Conservation (phyloP, 1,139 yeast genomes). For the Debaryomyces fabryi region DNA sequence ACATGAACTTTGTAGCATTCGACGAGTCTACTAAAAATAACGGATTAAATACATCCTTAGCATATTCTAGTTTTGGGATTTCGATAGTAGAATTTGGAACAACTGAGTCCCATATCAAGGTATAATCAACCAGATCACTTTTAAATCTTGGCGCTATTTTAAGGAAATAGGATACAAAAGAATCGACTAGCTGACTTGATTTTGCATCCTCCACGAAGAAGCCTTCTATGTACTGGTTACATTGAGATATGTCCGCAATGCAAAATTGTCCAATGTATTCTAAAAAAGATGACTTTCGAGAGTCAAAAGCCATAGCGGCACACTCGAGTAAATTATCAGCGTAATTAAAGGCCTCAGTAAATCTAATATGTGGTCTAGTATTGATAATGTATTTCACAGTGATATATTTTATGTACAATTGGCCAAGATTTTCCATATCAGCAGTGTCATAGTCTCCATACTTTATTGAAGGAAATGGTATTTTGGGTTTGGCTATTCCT, state of each 20-base stretch:
- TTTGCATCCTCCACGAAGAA: conserved; percentile 5
- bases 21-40: not conserved
- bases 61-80: conserved; percentile 7
- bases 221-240: conserved; percentile 3
- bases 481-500: not conserved
- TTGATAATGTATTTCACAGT: conserved; percentile 7
- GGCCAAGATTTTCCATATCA: conserved; percentile 8
- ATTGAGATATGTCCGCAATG: conserved; percentile 3
- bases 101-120: conserved; percentile 5
- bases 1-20: not conserved
- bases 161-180: conserved; percentile 3
- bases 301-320: conserved; percentile 38
- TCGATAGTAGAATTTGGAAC: conserved; percentile 5
- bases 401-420: conserved; percentile 9
- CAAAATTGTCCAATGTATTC: conserved; percentile 10
- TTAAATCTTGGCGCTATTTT: conserved; percentile 4
- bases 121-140: not conserved
- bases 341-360: conserved; percentile 39
- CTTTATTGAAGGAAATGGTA: conserved; percentile 1
- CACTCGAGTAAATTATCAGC: conserved; percentile 53
- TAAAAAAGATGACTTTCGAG: not conserved
- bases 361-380: conserved; percentile 4
- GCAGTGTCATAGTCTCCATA: not conserved
- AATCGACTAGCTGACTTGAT: not conserved
- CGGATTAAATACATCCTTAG: conserved; percentile 5